Evolutionary conservation across 495 filamentous ascomycete genomes (phyloP), one percentile per base, ranked within the genome.

Genomic region (Terfezia claveryi): DNA sequence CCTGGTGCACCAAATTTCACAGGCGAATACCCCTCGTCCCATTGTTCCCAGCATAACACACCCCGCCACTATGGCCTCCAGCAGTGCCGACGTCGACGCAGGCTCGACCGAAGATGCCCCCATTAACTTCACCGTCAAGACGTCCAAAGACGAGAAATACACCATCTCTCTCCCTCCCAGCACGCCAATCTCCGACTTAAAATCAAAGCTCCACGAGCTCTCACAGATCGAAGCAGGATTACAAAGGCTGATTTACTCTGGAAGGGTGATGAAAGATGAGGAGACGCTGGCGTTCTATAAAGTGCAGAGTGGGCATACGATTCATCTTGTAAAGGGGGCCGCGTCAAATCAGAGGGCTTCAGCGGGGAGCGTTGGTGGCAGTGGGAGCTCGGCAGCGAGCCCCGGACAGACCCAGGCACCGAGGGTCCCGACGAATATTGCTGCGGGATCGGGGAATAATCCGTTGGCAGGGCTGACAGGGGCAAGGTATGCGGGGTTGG

Each of bases 231-330:
- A 89, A 0, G 74, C 79, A 32, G 91, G 89, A 59, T 77, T 84
- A 51, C 88, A 94, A 68, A 85, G 92, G 49, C 73, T 99, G 59
- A 99, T 99, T 68, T 96, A 96, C 69, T 95, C 89, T 8, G 92
- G 92, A 32, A 80, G 88, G 57, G 88, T 99, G 20, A 75, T 99
- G 69, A 99, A 95, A 70, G 85, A 99, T 64, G 77, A 78, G 44
- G 87, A 96, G 58, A 82, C 82, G 0, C 68, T 99, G 49, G 78
- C 73, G 54, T 76, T 78, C 23, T 93, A 92, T 70, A 99, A 94
- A 70, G 85, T 99, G 68, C 93, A 95, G 69, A 77, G 85, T 55
- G 82, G 85, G n/a, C 86, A 95, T 64, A 95, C 91, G 9, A 78
- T 96, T 57, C 92, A 99, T 68, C 74, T 99, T 62, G 92, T 99